Evolutionary conservation across 805 yeast genomes (phyloP).

Genomic region (Diddensiella transvaalensis): DNA sequence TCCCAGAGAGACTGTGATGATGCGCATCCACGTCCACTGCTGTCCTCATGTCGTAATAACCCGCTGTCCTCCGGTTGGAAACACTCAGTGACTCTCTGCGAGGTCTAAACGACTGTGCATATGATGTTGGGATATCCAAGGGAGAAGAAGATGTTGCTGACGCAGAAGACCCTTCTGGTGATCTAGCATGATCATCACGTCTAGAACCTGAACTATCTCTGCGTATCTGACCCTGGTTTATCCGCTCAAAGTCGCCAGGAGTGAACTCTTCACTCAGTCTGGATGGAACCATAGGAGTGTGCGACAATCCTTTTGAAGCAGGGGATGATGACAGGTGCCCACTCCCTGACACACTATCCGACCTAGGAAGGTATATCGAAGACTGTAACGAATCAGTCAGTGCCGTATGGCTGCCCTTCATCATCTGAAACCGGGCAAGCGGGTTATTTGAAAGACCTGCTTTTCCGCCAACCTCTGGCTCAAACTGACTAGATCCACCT

Average conservation of each 20-base stretch:
- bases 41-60: conserved; percentile 19
- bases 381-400: conserved; percentile 36
- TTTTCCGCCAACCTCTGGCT: conserved; percentile 3
- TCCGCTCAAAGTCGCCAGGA: conserved; percentile 10
- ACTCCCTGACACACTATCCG: conserved; percentile 11
- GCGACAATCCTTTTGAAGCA: conserved; percentile 14
- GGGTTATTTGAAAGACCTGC: conserved; percentile 19
- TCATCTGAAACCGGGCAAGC: conserved; percentile 33
- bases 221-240: not conserved
- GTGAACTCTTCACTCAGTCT: conserved; percentile 34
- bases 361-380: conserved; percentile 18
- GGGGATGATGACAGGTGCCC: conserved; percentile 11
- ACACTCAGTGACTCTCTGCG: conserved; percentile 18
- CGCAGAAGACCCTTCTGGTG: not conserved
- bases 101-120: conserved; percentile 2
- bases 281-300: conserved; percentile 36
- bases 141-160: conserved; percentile 13
- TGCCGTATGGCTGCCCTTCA: conserved; percentile 32
- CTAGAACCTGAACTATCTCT: not conserved
- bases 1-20: conserved; percentile 16
- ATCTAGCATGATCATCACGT: not conserved
- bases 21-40: conserved; percentile 19
- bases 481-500: not conserved
- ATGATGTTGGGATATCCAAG: conserved; percentile 20
- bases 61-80: conserved; percentile 17